Percentiles rank a stretch among this genome's conserved stretches.
Conservation (phyloP, 805 yeast species). For the Candida michaelii region DNA sequence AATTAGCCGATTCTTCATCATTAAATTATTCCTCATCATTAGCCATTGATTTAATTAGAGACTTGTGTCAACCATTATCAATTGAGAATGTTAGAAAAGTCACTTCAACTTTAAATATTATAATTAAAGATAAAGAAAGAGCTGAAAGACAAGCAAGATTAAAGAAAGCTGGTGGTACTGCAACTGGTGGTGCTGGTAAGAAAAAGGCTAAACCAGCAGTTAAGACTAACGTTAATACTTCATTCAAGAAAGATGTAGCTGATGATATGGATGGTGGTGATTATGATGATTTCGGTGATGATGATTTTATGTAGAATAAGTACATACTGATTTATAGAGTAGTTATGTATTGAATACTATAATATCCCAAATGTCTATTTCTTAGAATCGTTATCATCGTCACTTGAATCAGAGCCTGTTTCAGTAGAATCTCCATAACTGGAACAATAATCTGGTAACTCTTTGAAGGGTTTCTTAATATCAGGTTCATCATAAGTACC, state of each 20-base stretch:
- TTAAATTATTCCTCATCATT: constrained; percentile 71
- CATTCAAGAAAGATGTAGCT: constrained; percentile 63
- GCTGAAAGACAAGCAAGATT: constrained; percentile 87
- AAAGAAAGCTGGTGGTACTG: constrained; percentile 78
- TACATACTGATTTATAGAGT: too few species aligned
- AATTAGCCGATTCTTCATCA: constrained; percentile 53
- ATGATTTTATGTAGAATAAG: constrained; percentile 70
- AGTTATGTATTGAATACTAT: neutral
- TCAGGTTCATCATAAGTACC: constrained; percentile 10
- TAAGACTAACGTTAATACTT: constrained; percentile 52
- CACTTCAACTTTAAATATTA: constrained; percentile 76
- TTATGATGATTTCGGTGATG: constrained; percentile 68
- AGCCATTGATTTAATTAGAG: constrained; percentile 84
- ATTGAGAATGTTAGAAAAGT: constrained; percentile 85
- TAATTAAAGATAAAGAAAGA: constrained; percentile 80
- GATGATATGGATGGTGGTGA: constrained; percentile 50
- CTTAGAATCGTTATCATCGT: neutral
- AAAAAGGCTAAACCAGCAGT: constrained; percentile 85
- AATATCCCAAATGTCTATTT: neutral
- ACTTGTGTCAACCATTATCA: constrained; percentile 74
- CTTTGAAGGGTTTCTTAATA: constrained; percentile 15
- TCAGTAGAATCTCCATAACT: too few species aligned
- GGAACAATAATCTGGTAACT: constrained; percentile 14
- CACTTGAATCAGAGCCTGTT: too few species aligned
- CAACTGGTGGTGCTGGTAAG: constrained; percentile 93